These are phyloP conservation scores for Cercospora janseana DNA, from an alignment of 2,329 filamentous ascomycete species.

Conservation along the genomic window DNA sequence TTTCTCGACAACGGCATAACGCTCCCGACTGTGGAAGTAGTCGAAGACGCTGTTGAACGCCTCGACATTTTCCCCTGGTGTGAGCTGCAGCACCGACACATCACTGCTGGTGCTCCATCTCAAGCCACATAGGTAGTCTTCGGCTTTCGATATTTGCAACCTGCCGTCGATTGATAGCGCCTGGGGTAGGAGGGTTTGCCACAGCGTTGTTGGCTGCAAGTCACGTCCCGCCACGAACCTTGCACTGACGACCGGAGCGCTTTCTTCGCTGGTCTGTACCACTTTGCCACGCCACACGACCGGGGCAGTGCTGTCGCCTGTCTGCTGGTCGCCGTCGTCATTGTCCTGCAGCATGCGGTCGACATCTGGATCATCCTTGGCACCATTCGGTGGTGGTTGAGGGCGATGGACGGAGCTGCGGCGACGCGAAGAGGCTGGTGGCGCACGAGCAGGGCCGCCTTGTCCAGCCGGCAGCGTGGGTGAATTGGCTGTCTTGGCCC, in stretches of 20 bases:
- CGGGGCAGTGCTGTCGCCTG: slow-evolving; percentile 61
- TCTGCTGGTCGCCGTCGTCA: slow-evolving; percentile 75
- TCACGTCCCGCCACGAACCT: slow-evolving; percentile 83
- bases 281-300: slow-evolving; percentile 76
- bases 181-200: slow-evolving; percentile 72
- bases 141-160: slow-evolving; percentile 77
- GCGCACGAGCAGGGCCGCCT: slow-evolving; percentile 40
- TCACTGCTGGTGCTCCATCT: slow-evolving; percentile 80
- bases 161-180: slow-evolving; percentile 71
- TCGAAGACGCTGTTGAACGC: slow-evolving; percentile 77
- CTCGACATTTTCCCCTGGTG: slow-evolving; percentile 57
- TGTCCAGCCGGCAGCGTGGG: slow-evolving; percentile 27
- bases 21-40: slow-evolving; percentile 78
- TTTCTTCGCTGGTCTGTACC: slow-evolving; percentile 38
- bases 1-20: slow-evolving; percentile 85
- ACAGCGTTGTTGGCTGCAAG: slow-evolving; percentile 64
- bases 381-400: slow-evolving; percentile 46
- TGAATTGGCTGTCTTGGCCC: slow-evolving; percentile 62
- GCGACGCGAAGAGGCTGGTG: slow-evolving; percentile 48
- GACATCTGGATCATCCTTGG: slow-evolving; percentile 80
- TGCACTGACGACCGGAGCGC: slow-evolving; percentile 61
- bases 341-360: slow-evolving; percentile 84
- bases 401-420: slow-evolving; percentile 34
- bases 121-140: slow-evolving; percentile 85
- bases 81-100: slow-evolving; percentile 74